phyloP scores from a whole-genome alignment of 2,329 filamentous ascomycete species.

The Coleophoma eucalyptorum region DNA sequence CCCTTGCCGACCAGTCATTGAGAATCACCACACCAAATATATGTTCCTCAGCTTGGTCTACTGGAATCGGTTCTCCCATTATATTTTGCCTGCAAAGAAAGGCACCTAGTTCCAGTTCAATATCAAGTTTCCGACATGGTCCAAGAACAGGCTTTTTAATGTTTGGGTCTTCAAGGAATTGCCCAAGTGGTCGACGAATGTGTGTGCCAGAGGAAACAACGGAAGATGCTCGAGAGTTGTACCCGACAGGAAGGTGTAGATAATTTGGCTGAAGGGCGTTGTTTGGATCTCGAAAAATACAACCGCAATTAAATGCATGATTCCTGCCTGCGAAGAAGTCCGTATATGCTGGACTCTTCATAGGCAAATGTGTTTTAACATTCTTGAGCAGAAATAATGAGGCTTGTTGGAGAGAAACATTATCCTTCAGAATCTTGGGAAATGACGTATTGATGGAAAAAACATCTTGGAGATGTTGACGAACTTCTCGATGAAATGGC shows the following conservation, averaged over 20 bases:
- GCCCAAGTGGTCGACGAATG: constrained; percentile 68
- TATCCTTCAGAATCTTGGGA: constrained; percentile 59
- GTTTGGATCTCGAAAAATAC: constrained; percentile 67
- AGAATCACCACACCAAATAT: constrained; percentile 79
- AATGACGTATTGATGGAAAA: constrained; percentile 56
- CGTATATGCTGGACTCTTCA: constrained; percentile 79
- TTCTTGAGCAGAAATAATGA: constrained; percentile 55
- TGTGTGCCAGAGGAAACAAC: constrained; percentile 72
- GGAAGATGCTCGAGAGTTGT: constrained; percentile 74
- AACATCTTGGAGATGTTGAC: constrained; percentile 65
- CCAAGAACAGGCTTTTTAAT: constrained; percentile 61
- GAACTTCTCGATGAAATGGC: constrained; percentile 62
- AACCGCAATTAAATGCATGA: constrained; percentile 62
- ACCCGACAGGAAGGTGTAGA: constrained; percentile 75
- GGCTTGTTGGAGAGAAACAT: constrained; percentile 50
- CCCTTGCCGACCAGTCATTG: constrained; percentile 84
- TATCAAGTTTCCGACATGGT: constrained; percentile 65
- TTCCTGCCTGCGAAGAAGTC: constrained; percentile 82
- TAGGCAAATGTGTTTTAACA: constrained; percentile 66
- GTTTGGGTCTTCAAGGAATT: constrained; percentile 63
- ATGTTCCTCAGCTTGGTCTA: constrained; percentile 58
- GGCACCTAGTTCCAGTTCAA: constrained; percentile 77
- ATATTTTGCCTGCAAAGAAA: constrained; percentile 65
- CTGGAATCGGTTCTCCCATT: constrained; percentile 61
- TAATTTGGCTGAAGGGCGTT: constrained; percentile 81